Evolutionary conservation across 352 stramenopile species (phyloP).

Genomic region (Pilasporangium apinafurcum): DNA sequence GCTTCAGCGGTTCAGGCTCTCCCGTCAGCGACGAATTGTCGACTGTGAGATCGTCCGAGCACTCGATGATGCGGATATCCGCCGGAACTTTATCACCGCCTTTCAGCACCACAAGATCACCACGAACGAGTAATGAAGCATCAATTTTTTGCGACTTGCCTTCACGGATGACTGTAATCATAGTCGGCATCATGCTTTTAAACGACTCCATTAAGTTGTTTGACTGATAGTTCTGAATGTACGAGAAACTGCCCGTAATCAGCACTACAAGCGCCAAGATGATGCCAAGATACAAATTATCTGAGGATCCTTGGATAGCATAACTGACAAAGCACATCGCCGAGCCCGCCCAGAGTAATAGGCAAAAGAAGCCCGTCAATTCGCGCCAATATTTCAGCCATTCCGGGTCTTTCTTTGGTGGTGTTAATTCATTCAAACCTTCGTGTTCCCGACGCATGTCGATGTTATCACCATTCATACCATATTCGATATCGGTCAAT

Average conservation of each 20-base stretch:
- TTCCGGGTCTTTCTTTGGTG: constrained; percentile 43
- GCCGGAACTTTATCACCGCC: constrained; percentile 91
- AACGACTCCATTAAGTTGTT: constrained; percentile 84
- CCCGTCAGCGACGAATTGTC: constrained; percentile 86
- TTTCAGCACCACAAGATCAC: constrained; percentile 87
- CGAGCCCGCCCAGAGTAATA: constrained; percentile 43
- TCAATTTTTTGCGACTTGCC: constrained; percentile 78
- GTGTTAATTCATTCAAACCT: constrained; percentile 42
- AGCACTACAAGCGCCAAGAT: constrained; percentile 40
- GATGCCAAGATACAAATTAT: constrained; percentile 46
- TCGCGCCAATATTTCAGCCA: constrained; percentile 54
- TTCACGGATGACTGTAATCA: constrained; percentile 69
- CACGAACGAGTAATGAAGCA: constrained; percentile 67
- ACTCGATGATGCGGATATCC: constrained; percentile 93
- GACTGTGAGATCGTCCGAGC: constrained; percentile 89
- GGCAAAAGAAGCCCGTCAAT: constrained; percentile 49
- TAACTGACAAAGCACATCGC: constrained; percentile 50
- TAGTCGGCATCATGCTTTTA: constrained; percentile 82
- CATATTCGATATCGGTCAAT: constrained; percentile 27
- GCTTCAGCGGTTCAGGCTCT: constrained; percentile 85
- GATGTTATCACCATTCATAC: constrained; percentile 39
- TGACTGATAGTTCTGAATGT: constrained; percentile 69
- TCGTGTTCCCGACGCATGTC: constrained; percentile 41
- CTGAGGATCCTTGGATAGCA: constrained; percentile 30
- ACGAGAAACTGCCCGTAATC: constrained; percentile 51